A percentile compares a stretch with the other conserved stretches of the same genome.
phyloP scores from a whole-genome alignment of 169 alveolate species.

The Plasmodium fragile region DNA sequence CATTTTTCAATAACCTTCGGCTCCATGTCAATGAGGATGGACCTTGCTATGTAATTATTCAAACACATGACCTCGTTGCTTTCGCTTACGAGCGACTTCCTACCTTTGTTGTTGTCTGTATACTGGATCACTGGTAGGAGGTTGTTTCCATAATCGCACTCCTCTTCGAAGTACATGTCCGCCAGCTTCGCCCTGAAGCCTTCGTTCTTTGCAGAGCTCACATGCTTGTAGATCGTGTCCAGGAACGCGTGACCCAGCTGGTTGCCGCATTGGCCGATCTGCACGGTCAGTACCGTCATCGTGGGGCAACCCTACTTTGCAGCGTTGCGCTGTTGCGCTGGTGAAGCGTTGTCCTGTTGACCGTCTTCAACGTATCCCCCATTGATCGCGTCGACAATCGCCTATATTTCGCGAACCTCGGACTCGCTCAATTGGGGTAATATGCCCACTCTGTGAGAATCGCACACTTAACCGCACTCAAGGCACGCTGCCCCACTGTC shows the following conservation, averaged over 20 bases:
- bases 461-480: background rate
- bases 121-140: conserved; percentile 63
- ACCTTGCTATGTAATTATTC: conserved; percentile 55
- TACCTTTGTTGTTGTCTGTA: conserved; percentile 6
- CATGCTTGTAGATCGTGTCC: conserved; percentile 23
- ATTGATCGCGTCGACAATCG: background rate
- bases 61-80: conserved; percentile 8
- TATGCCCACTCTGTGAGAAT: background rate
- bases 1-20: conserved; percentile 72
- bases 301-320: background rate
- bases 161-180: conserved; percentile 70
- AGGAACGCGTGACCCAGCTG: conserved; percentile 44
- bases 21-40: conserved; percentile 69
- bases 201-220: conserved; percentile 27
- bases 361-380: background rate
- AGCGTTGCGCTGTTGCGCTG: background rate
- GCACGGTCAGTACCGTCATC: conserved; percentile 53
- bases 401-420: background rate
- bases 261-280: conserved; percentile 74
- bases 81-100: background rate
- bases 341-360: background rate
- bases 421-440: background rate
- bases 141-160: conserved; percentile 25
- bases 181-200: conserved; percentile 18
- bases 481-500: background rate